phyloP scores from a whole-genome alignment of 805 yeast genomes.

The Torulaspora delbrueckii region DNA sequence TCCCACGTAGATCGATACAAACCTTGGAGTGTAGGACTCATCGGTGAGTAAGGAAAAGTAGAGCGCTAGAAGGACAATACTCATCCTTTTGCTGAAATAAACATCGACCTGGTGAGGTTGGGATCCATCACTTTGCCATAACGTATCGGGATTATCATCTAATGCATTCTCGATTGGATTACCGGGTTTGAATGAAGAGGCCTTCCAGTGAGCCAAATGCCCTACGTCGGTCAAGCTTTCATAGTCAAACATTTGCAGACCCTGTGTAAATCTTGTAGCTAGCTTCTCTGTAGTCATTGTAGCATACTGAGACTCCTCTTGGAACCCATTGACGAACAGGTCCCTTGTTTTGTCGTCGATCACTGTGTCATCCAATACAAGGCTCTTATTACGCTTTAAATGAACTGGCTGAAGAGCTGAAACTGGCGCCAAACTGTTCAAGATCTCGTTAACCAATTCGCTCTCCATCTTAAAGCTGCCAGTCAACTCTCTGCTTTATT shows the following conservation, averaged over 20 bases:
- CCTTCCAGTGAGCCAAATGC: constrained; percentile 75
- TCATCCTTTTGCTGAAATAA: constrained; percentile 73
- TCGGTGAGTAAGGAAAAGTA: constrained; percentile 69
- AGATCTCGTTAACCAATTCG: constrained; percentile 5
- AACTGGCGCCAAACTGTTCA: constrained; percentile 10
- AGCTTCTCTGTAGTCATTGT: constrained; percentile 17
- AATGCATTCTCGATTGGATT: constrained; percentile 67
- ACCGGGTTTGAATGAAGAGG: constrained; percentile 70
- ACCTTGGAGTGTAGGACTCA: constrained; percentile 84
- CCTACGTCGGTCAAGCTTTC: constrained; percentile 69
- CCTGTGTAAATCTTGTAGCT: constrained; percentile 19
- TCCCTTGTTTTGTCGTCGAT: constrained; percentile 13
- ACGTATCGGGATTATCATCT: constrained; percentile 64
- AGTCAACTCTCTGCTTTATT: no score
- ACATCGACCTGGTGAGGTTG: constrained; percentile 81
- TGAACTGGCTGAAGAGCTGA: constrained; percentile 5
- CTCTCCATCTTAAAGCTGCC: constrained; percentile 4
- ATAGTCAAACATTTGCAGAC: constrained; percentile 22
- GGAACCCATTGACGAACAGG: constrained; percentile 17
- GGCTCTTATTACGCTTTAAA: constrained; percentile 2
- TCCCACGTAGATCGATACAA: constrained; percentile 33
- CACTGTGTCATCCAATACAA: constrained; percentile 20
- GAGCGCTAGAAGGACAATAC: constrained; percentile 60
- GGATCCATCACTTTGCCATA: constrained; percentile 94
- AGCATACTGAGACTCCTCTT: constrained; percentile 19